Evolutionary conservation across 768 basidiomycete species (phyloP).

Genomic region (Lentinula sp.): DNA sequence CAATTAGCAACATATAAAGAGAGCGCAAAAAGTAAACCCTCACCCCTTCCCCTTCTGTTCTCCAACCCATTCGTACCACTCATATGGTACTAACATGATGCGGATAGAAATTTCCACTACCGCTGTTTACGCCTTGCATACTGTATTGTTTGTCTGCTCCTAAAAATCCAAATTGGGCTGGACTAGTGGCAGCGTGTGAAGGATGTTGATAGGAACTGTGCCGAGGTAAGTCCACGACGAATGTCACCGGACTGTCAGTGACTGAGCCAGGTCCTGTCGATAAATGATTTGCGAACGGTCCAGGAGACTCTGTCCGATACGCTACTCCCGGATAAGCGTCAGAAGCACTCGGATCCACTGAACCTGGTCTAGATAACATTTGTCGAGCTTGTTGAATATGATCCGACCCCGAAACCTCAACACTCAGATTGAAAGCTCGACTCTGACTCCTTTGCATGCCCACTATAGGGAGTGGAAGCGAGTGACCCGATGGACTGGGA

Average conservation of each 20-base stretch:
- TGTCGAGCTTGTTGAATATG: slow-evolving; percentile 3
- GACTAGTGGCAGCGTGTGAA: slow-evolving; percentile 2
- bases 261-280: neutral
- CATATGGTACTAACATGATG: slow-evolving; percentile 12
- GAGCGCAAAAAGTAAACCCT: neutral
- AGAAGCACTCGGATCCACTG: slow-evolving; percentile 6
- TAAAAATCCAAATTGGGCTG: neutral
- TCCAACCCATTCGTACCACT: neutral
- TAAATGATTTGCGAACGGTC: slow-evolving; percentile 20
- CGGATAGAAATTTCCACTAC: neutral
- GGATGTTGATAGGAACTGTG: neutral
- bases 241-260: slow-evolving; percentile 4
- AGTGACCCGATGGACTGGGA: slow-evolving; percentile 33
- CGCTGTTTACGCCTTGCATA: neutral
- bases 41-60: neutral
- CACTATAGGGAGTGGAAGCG: slow-evolving; percentile 16
- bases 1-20: neutral
- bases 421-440: slow-evolving; percentile 10
- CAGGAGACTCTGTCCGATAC: slow-evolving; percentile 37
- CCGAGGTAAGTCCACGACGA: slow-evolving; percentile 4
- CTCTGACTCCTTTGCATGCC: slow-evolving; percentile 22
- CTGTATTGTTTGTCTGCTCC: neutral
- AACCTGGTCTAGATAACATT: slow-evolving; percentile 8
- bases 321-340: slow-evolving; percentile 22
- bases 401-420: slow-evolving; percentile 26